These are phyloP conservation scores for Solanum chiquidenum DNA, from an alignment of 257 asterid genomes.

Conservation along the genomic window DNA sequence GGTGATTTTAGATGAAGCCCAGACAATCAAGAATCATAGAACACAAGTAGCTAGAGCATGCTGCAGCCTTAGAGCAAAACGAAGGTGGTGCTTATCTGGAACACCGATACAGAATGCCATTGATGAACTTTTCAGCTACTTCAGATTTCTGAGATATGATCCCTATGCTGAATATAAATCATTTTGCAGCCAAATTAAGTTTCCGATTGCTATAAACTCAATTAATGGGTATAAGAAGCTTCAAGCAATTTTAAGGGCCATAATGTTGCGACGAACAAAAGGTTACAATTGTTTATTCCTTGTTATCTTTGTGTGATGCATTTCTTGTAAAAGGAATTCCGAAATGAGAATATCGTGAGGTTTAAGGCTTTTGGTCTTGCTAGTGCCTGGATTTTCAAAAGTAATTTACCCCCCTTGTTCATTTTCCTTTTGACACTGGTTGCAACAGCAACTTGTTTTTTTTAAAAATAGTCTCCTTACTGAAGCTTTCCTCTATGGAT, in stretches of 20 bases:
- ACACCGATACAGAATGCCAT: constrained; percentile 95
- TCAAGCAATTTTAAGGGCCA: constrained; percentile 64
- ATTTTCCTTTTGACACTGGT: background rate
- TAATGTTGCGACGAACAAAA: constrained; percentile 98
- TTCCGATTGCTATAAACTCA: constrained; percentile 61
- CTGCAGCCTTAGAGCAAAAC: constrained; percentile 93
- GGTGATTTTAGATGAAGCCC: constrained; percentile 95
- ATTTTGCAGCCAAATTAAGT: constrained; percentile 56
- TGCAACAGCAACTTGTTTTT: background rate
- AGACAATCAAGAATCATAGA: constrained; percentile 90
- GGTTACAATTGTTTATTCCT: constrained; percentile 27
- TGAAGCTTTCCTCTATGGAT: background rate
- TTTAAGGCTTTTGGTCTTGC: background rate
- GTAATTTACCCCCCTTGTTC: background rate
- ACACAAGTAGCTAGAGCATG: constrained; percentile 98
- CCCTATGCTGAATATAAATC: constrained; percentile 79
- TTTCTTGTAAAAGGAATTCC: background rate
- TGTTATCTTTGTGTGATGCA: background rate
- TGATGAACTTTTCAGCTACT: constrained; percentile 93
- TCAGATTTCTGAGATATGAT: constrained; percentile 84
- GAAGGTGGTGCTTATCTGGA: constrained; percentile 99
- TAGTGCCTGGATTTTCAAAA: background rate
- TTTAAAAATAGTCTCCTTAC: background rate
- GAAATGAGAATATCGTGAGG: background rate
- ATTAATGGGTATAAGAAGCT: constrained; percentile 72